A percentile compares a stretch with the other conserved stretches of the same genome.
These are phyloP conservation scores for Panellus pusillus DNA, from an alignment of 768 basidiomycete species.

Conservation along the genomic window DNA sequence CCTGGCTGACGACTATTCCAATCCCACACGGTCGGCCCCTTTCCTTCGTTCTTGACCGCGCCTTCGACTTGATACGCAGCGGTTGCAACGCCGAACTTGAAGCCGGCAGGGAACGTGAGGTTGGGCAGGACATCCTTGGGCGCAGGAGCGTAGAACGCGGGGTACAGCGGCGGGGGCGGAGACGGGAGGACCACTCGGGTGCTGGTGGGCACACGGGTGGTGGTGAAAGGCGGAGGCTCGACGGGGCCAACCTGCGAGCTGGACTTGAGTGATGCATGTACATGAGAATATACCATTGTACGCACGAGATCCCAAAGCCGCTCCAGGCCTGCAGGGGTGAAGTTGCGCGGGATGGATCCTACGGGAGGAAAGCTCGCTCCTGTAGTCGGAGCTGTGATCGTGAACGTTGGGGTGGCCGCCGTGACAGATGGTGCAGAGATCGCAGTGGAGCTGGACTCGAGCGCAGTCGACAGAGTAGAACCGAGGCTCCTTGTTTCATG, in stretches of 20 bases:
- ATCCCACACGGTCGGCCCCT: slow-evolving; percentile 50
- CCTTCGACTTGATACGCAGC: slow-evolving; percentile 57
- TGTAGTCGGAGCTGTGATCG: slow-evolving; percentile 4
- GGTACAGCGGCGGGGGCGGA: slow-evolving; percentile 45
- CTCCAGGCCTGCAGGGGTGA: slow-evolving; percentile 37
- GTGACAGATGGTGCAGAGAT: not conserved
- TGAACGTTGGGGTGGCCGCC: slow-evolving; percentile 2
- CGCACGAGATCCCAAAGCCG: slow-evolving; percentile 43
- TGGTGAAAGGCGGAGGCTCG: slow-evolving; percentile 45
- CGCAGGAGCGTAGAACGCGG: slow-evolving; percentile 43
- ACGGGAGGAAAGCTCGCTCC: slow-evolving; percentile 36
- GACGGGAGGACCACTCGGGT: slow-evolving; percentile 40
- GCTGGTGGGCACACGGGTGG: slow-evolving; percentile 38
- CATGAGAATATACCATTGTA: not conserved
- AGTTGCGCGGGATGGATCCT: slow-evolving; percentile 41
- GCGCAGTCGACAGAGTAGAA: too few relatives aligned
- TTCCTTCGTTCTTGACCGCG: slow-evolving; percentile 49
- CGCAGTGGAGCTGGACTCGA: not conserved
- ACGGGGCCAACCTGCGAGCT: slow-evolving; percentile 41
- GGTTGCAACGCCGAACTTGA: slow-evolving; percentile 53
- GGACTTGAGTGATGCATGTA: not conserved
- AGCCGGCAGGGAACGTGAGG: slow-evolving; percentile 45
- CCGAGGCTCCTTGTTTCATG: too few relatives aligned
- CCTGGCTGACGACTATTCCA: slow-evolving; percentile 47
- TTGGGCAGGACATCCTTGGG: slow-evolving; percentile 45